Evolutionary conservation across 148 eudicot species (phyloP), one percentile per base, ranked within the genome.

Genomic region (Rheum nobile): DNA sequence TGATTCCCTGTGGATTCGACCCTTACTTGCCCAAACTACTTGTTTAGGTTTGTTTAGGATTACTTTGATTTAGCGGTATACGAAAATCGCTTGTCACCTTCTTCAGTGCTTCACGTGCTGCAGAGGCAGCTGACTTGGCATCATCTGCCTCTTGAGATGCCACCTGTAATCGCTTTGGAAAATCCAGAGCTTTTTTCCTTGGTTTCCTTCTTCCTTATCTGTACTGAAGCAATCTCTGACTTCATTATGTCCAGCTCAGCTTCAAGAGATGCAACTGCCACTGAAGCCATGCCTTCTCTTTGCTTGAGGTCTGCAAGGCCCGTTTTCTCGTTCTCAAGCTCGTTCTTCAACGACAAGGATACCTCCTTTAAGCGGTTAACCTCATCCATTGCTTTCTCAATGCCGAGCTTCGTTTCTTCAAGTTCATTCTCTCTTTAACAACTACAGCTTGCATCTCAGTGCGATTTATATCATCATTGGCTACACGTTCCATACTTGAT

Each of bases 241-340:
- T 84, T 88, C 14, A 83, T 86, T 79, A 81, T 86, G 75, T 88
- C 90, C 37, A 95, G 82, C 85, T 95, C 96, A 8, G 92, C 80
- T 78, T 91, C 96, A 28, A 95, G 89, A 74, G 98, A 88, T 0
- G 90, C 87, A 73, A 91, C 96, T 0, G 90, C 85, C 74, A 87
- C 79, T 4, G 88, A 83, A 11, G 96, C 98, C 91, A 88, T 91
- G 8, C n/a, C n/a, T n/a, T n/a, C n/a, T n/a, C n/a, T n/a, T n/a
- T n/a, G n/a, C n/a, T n/a, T n/a, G n/a, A n/a, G 81, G 67, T 80
- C 68, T 26, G 82, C 74, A 0, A 91, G 85, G 47, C 86, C 90
- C 8, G 77, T 39, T 73, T 88, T 88, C 57, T 94, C 97, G 10
- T 75, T 84, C 43, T 95, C 98, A 9, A 95, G 83, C 76, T 91